Evolutionary conservation across 2,329 filamentous ascomycete genomes (phyloP).

Genomic region (Gnomoniopsis smithogilvyi): DNA sequence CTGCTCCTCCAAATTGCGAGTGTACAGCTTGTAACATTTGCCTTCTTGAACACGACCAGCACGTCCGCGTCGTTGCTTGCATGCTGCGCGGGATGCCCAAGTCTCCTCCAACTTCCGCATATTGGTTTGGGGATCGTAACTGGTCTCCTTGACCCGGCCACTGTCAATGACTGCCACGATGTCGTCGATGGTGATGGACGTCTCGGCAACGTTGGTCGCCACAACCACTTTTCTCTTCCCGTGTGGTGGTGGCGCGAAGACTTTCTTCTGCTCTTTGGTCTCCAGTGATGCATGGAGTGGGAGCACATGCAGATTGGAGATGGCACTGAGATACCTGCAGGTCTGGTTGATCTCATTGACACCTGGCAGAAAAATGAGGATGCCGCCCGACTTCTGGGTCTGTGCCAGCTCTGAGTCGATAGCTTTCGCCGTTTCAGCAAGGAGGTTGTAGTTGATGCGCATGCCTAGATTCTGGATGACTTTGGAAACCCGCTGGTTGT

Average conservation of each 20-base stretch:
- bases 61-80: conserved; percentile 89
- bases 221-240: conserved; percentile 91
- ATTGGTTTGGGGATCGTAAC: conserved; percentile 86
- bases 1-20: conserved; percentile 71
- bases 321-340: conserved; percentile 62
- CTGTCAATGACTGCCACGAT: conserved; percentile 95
- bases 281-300: conserved; percentile 91
- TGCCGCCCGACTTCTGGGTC: conserved; percentile 71
- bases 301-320: conserved; percentile 67
- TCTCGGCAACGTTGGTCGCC: conserved; percentile 96
- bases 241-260: conserved; percentile 72
- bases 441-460: conserved; percentile 87
- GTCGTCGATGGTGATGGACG: conserved; percentile 97
- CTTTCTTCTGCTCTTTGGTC: conserved; percentile 80
- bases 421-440: conserved; percentile 72
- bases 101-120: conserved; percentile 94
- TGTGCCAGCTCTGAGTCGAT: conserved; percentile 74
- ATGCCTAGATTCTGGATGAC: conserved; percentile 71
- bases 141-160: conserved; percentile 93
- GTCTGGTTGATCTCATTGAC: conserved; percentile 87
- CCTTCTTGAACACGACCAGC: conserved; percentile 90
- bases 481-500: conserved; percentile 51
- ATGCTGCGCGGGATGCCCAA: conserved; percentile 91
- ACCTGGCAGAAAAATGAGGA: conserved; percentile 93
- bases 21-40: conserved; percentile 94